A percentile compares a stretch with the other conserved stretches of the same genome.
Evolutionary conservation across 108 stramenopile species (phyloP).

Genomic region (Nitzschia sp.): DNA sequence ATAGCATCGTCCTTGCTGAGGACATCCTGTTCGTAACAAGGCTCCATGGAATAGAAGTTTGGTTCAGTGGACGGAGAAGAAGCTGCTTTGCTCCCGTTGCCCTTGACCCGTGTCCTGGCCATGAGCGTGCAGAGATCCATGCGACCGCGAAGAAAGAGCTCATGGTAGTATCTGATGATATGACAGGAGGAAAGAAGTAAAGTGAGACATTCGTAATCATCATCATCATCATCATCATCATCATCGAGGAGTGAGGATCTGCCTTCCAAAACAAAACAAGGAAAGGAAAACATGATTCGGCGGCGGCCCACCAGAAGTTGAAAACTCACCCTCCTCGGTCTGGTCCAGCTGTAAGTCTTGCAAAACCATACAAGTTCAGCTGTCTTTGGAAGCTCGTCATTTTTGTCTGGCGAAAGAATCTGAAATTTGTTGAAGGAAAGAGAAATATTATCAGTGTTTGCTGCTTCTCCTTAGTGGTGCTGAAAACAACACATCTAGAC

Average conservation of each 20-base stretch:
- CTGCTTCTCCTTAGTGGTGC: too few species aligned
- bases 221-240: not conserved
- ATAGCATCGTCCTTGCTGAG: not conserved
- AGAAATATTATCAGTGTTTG: slow-evolving; percentile 12
- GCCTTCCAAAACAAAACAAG: too few species aligned
- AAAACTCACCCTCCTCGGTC: slow-evolving; percentile 35
- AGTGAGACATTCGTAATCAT: slow-evolving; percentile 55
- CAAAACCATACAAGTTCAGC: slow-evolving; percentile 50
- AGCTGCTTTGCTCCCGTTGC: slow-evolving; percentile 43
- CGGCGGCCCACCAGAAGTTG: not conserved
- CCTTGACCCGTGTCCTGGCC: slow-evolving; percentile 59
- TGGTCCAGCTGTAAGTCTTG: slow-evolving; percentile 37
- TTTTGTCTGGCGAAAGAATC: slow-evolving; percentile 31
- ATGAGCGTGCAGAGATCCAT: slow-evolving; percentile 49
- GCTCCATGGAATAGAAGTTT: slow-evolving; percentile 44
- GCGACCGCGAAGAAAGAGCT: slow-evolving; percentile 63
- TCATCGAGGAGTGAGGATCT: not conserved
- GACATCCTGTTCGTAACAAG: slow-evolving; percentile 7
- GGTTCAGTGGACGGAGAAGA: slow-evolving; percentile 45
- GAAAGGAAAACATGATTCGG: not conserved
- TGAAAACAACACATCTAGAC: too few species aligned
- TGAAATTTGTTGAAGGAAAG: slow-evolving; percentile 5
- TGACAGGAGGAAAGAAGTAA: slow-evolving; percentile 59
- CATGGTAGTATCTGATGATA: slow-evolving; percentile 80
- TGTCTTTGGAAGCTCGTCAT: slow-evolving; percentile 38